phyloP scores from a whole-genome alignment of 345 rosid genomes.

The Moricandia arvensis region DNA sequence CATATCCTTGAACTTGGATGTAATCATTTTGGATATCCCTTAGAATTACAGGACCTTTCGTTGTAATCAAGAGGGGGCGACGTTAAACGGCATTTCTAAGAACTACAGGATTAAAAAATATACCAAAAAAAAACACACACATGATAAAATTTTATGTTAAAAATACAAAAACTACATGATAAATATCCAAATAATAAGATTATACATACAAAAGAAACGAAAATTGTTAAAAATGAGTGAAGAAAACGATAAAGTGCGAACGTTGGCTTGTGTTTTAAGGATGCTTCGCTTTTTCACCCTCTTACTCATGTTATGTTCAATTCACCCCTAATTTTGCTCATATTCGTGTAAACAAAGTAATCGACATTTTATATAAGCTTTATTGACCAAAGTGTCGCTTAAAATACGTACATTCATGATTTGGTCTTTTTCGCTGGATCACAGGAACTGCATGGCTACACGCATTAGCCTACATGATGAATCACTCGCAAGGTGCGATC shows the following conservation, averaged over 20 bases:
- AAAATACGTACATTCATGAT: conserved; percentile 37
- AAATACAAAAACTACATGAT: not conserved
- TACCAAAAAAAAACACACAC: not conserved
- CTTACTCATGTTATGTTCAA: conserved; percentile 22
- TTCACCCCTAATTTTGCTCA: conserved; percentile 7
- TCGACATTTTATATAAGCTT: conserved; percentile 6
- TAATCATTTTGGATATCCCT: conserved; percentile 2
- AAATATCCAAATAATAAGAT: not conserved
- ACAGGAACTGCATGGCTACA: conserved; percentile 42
- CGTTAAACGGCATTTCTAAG: not conserved
- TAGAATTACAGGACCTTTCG: conserved; percentile 4
- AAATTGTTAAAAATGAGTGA: not conserved
- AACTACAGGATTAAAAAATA: not conserved
- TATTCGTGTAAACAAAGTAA: conserved; percentile 40
- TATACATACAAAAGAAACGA: not conserved
- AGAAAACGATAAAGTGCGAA: conserved; percentile 13
- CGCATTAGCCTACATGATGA: conserved; percentile 34
- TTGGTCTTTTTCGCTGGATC: conserved; percentile 28
- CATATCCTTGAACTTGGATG: not conserved
- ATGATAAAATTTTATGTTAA: not conserved
- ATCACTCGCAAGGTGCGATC: conserved; percentile 4
- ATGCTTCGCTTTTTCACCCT: conserved; percentile 19
- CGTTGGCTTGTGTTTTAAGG: conserved; percentile 47
- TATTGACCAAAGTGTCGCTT: conserved; percentile 38
- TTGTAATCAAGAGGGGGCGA: not conserved